phyloP scores from a whole-genome alignment of 164 flowering plant genomes.

The Platanus orientalis region DNA sequence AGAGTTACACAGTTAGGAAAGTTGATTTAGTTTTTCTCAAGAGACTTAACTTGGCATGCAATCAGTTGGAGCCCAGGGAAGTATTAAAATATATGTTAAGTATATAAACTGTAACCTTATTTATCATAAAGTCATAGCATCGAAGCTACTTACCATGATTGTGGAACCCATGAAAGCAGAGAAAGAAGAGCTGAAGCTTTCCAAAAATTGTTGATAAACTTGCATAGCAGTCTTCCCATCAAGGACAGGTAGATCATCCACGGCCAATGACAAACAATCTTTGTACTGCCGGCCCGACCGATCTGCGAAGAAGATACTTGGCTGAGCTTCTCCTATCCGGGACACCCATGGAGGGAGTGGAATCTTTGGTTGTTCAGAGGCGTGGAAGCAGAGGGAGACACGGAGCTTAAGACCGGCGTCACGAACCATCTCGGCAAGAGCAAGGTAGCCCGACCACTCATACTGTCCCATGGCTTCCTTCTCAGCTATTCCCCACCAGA shows the following conservation, averaged over 20 bases:
- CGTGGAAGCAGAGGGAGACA: slow-evolving; percentile 78
- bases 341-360: slow-evolving; percentile 83
- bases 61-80: no score
- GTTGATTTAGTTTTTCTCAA: no score
- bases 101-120: no score
- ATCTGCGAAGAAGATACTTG: slow-evolving; percentile 60
- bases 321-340: slow-evolving; percentile 48
- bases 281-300: slow-evolving; percentile 52
- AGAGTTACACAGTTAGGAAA: no score
- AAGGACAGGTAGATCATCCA: slow-evolving; percentile 74
- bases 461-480: slow-evolving; percentile 68
- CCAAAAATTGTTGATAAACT: slow-evolving; percentile 59
- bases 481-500: slow-evolving; percentile 96
- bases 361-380: slow-evolving; percentile 34
- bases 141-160: slow-evolving; percentile 58
- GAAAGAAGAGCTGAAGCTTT: slow-evolving; percentile 73
- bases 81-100: no score
- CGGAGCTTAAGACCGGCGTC: slow-evolving; percentile 76
- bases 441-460: slow-evolving; percentile 75
- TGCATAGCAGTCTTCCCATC: slow-evolving; percentile 73
- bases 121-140: no score
- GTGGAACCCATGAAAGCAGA: slow-evolving; percentile 66
- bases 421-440: slow-evolving; percentile 73
- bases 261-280: slow-evolving; percentile 67
- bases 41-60: no score